Base-by-base conservation (phyloP, 1,284 basidiomycete species). In the Dichomitus squalens region DNA sequence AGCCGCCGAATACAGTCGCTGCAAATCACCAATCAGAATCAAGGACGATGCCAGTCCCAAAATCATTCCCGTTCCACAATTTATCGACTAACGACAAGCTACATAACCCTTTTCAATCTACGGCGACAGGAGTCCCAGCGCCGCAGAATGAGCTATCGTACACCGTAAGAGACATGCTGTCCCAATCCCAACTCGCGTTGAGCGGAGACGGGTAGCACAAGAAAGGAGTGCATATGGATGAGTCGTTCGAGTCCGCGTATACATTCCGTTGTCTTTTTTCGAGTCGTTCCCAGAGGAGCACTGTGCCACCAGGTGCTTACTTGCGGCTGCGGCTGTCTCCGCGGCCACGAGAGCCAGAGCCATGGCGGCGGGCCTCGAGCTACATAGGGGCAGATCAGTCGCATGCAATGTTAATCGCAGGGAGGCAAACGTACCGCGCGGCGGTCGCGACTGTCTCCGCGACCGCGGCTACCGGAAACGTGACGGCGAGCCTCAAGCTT, bases 311-410 rank as follows among this genome's bases (percentile, higher is more conserved):
- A 3, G 6, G 27, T 7, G 12, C 25, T 52, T 12, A 52, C 49
- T 47, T 48, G 16, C 44, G 53, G 36, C 38, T 52, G 27, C 49
- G 53, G 39, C 57, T 57, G 43, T 54, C 50, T 58, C 50, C 47
- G 5, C 60, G 60, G 23, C 52, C 48, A 23, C 60, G 60, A 34
- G 53, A 56, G n/a, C 55, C 59, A 23, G 59, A 60, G 33, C 53
- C 56, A 18, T 58, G 56, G 27, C 55, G 50, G 40, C 59, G 52
- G 8, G 52, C 49, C 35, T 52, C 53, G 12, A 60, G 46, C 35
- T 49, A 14, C 14, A 27, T 49, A 34, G n/a, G 5, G 1, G 6
- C 21, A 27, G n/a, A n/a, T n/a, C n/a, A n/a, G n/a, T n/a, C n/a
- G n/a, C n/a, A n/a, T n/a, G n/a, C n/a, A n/a, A n/a, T n/a, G n/a